Percentiles rank a stretch among this genome's conserved stretches.
Evolutionary conservation across 495 filamentous ascomycete species (phyloP).

Genomic region (Xylaria castorea): DNA sequence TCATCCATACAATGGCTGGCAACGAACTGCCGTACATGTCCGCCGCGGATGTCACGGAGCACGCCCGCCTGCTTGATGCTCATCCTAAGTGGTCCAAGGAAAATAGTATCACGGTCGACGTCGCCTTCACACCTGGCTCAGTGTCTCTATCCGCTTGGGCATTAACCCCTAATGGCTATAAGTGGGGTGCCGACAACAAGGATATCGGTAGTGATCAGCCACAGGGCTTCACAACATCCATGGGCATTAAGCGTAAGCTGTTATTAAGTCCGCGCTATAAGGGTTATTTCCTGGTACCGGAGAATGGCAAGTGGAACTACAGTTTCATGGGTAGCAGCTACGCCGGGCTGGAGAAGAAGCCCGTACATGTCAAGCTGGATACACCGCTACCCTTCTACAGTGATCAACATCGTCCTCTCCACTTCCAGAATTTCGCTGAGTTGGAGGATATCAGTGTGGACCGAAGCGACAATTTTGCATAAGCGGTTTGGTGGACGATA

Average conservation of each 20-base stretch:
- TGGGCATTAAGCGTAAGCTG: slow-evolving; percentile 95
- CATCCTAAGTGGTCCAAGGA: slow-evolving; percentile 92
- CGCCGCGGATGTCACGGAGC: slow-evolving; percentile 90
- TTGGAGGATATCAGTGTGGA: slow-evolving; percentile 91
- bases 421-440: slow-evolving; percentile 94
- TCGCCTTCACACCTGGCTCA: slow-evolving; percentile 97
- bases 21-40: slow-evolving; percentile 97
- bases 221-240: slow-evolving; percentile 86
- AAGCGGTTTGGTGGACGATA: slow-evolving; percentile 27
- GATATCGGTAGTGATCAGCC: slow-evolving; percentile 91
- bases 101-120: slow-evolving; percentile 88
- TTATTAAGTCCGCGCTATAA: slow-evolving; percentile 89
- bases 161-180: slow-evolving; percentile 88
- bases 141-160: slow-evolving; percentile 94
- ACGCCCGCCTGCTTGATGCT: slow-evolving; percentile 83
- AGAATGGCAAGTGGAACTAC: slow-evolving; percentile 94
- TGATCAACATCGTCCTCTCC: slow-evolving; percentile 87
- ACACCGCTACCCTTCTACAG: slow-evolving; percentile 90
- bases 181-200: slow-evolving; percentile 97
- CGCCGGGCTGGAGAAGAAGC: slow-evolving; percentile 84
- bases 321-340: slow-evolving; percentile 95
- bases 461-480: slow-evolving; percentile 85
- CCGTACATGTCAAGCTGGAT: slow-evolving; percentile 90
- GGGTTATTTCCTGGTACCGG: slow-evolving; percentile 95
- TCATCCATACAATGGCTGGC: slow-evolving; percentile 94